Percentiles rank a stretch among this genome's conserved stretches.
Conservation (phyloP, 1,284 basidiomycete genomes). For the Apiotrichum porosum region DNA sequence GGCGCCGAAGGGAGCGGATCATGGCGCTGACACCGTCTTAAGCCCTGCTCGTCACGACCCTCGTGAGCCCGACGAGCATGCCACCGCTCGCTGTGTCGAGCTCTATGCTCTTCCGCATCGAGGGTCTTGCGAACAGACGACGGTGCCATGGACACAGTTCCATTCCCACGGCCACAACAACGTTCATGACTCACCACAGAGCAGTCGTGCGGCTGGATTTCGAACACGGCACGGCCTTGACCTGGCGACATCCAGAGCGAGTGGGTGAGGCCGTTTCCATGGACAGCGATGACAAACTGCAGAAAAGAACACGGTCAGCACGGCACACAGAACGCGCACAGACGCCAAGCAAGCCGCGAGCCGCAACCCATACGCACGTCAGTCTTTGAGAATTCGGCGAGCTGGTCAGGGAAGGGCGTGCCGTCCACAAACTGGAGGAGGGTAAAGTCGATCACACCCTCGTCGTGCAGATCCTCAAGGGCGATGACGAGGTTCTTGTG, state of each 20-base stretch:
- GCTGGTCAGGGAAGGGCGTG: conserved; percentile 7
- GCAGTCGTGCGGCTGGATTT: conserved; percentile 15
- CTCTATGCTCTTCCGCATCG: too few relatives aligned
- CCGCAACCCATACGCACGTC: conserved; percentile 3
- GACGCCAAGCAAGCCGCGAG: too few relatives aligned
- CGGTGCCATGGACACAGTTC: too few relatives aligned
- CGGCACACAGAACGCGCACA: not conserved
- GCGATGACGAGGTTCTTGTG: conserved; percentile 28
- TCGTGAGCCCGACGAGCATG: too few relatives aligned
- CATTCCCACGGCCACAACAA: too few relatives aligned
- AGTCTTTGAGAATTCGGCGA: not conserved
- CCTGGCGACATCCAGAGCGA: conserved; percentile 70
- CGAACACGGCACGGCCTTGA: conserved; percentile 57
- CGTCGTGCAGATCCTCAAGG: conserved; percentile 45
- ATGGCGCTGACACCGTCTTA: too few relatives aligned
- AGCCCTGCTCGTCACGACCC: too few relatives aligned
- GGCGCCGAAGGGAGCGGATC: too few relatives aligned
- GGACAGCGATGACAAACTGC: conserved; percentile 71
- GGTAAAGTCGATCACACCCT: conserved; percentile 6
- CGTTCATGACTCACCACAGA: conserved; percentile 6
- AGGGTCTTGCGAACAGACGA: too few relatives aligned
- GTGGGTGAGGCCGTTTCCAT: conserved; percentile 71
- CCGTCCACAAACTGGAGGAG: conserved; percentile 7
- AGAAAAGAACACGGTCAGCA: too few relatives aligned
- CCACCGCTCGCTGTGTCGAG: too few relatives aligned